phyloP scores from a whole-genome alignment of 176 grass and related monocot species.

The Paspalum notatum region DNA sequence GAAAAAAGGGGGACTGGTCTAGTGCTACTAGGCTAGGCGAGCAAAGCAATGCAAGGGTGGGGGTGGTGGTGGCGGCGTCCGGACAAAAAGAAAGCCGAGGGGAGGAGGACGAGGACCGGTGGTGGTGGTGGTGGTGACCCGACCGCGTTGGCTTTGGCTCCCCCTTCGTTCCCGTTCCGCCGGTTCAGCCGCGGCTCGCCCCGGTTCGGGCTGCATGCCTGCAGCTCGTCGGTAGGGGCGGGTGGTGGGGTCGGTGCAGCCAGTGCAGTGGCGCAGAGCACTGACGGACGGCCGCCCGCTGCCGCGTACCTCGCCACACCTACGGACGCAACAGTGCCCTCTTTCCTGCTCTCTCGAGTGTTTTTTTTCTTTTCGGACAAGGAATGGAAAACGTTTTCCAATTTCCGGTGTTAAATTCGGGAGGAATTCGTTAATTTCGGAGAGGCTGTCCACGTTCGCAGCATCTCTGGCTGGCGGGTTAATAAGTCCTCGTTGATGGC shows the following conservation, averaged over 20 bases:
- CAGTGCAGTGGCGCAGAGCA: not conserved
- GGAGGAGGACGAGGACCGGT: not conserved
- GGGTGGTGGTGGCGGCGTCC: not conserved
- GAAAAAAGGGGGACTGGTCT: no score
- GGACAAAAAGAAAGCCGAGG: conserved; percentile 29
- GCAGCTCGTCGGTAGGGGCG: no score
- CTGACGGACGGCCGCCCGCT: not conserved
- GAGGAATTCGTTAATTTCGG: not conserved
- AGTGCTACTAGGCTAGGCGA: no score
- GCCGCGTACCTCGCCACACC: conserved; percentile 2
- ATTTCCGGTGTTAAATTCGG: not conserved
- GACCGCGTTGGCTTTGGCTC: not conserved
- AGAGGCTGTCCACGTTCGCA: not conserved
- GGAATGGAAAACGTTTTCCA: not conserved
- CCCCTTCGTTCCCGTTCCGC: not conserved
- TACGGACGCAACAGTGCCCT: not conserved
- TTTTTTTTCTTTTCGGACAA: not conserved
- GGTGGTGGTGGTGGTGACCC: not conserved
- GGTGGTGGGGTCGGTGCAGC: conserved; percentile 2
- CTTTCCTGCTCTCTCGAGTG: not conserved
- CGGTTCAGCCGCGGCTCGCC: not conserved
- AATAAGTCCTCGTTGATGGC: not conserved
- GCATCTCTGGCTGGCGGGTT: not conserved
- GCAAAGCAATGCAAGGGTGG: no score
- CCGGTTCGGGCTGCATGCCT: not conserved